These are phyloP conservation scores for Sporothrix inflata DNA, from an alignment of 2,329 filamentous ascomycete species.

Conservation along the genomic window DNA sequence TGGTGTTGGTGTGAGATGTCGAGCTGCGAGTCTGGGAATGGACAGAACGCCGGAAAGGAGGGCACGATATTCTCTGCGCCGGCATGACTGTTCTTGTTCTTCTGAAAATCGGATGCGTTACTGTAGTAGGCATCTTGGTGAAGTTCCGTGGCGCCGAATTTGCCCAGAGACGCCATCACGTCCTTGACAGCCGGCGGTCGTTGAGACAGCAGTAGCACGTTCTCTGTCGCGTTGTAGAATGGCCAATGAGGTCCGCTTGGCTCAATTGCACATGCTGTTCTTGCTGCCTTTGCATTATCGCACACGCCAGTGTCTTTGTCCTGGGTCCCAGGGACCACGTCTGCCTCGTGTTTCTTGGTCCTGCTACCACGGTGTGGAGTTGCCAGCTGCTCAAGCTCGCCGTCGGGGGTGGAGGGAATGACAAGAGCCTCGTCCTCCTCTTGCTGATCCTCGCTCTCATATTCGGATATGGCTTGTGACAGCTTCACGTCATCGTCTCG, in stretches of 20 bases:
- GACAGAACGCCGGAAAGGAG: not conserved
- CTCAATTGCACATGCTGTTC: not conserved
- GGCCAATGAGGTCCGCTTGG: not conserved
- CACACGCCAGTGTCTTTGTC: not conserved
- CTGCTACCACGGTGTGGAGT: not conserved
- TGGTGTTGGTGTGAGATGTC: not conserved
- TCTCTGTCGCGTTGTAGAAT: not conserved
- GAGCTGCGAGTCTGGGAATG: not conserved
- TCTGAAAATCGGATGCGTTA: conserved; percentile 78
- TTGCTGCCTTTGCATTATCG: not conserved
- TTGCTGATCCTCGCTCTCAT: not conserved
- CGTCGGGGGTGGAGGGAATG: conserved; percentile 20
- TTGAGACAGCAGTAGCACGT: not conserved
- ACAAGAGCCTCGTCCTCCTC: not conserved
- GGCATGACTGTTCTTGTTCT: not conserved
- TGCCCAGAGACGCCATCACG: conserved; percentile 20
- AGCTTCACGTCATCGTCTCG: not conserved
- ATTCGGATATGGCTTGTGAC: not conserved
- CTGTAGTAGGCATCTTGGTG: conserved; percentile 89
- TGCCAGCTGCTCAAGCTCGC: conserved; percentile 7
- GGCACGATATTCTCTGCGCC: not conserved
- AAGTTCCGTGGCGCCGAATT: conserved; percentile 62
- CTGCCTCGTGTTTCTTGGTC: not conserved
- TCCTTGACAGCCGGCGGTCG: conserved; percentile 11
- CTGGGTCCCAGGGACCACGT: not conserved